Percentiles rank a stretch among this genome's conserved stretches.
phyloP scores from a whole-genome alignment of 371 early-diverging fungal genomes.

The Funneliformis caledonium region DNA sequence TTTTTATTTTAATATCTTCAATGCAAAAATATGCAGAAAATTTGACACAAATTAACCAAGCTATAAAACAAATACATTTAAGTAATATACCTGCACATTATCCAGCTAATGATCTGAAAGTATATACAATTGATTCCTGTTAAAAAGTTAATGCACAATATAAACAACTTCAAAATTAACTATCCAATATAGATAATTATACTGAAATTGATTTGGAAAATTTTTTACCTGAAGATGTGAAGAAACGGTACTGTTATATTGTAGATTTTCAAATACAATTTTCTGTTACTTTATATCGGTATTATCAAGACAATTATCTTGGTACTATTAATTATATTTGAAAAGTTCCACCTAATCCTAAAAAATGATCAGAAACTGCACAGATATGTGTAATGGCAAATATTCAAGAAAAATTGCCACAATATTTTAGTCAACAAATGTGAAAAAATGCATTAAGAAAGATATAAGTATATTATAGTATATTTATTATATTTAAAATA shows the following conservation, averaged over 20 bases:
- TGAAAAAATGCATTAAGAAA: background rate
- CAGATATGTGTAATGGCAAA: background rate
- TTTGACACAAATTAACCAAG: no score
- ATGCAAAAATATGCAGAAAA: no score
- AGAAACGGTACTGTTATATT: background rate
- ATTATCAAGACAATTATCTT: constrained; percentile 17
- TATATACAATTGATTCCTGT: background rate
- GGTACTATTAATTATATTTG: background rate
- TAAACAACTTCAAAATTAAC: background rate
- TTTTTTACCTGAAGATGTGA: background rate
- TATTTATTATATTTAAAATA: no score
- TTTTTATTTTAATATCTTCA: no score
- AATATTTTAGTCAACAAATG: constrained; percentile 1
- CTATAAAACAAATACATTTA: no score
- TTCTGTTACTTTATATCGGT: background rate
- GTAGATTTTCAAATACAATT: background rate
- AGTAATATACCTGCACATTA: no score
- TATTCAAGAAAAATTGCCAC: background rate
- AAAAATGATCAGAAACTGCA: background rate
- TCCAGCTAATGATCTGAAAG: no score
- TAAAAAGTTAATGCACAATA: background rate
- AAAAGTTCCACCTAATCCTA: background rate
- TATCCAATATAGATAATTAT: background rate
- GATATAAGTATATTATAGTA: background rate
- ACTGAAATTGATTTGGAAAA: background rate